Evolutionary conservation across 2,329 filamentous ascomycete species (phyloP), one percentile per base, ranked within the genome.

Genomic region (Aspergillus calidoustus): DNA sequence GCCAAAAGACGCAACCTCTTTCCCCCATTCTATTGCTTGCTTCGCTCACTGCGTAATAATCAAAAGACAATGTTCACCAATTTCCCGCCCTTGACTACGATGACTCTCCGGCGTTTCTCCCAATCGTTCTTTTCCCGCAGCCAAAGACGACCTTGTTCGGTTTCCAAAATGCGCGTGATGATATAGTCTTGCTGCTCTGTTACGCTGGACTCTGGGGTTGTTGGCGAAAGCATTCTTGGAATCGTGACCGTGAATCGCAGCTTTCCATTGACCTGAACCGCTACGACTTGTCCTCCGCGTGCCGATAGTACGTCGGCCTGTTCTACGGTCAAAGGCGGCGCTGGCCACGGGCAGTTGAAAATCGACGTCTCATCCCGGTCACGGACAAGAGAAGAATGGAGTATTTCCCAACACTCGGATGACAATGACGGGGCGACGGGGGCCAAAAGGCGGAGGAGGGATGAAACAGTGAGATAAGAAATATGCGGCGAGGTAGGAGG

Each of bases 191-290:
- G 79, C 62, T 90, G 77, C 49, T 75, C 75, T 1, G 66, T 64
- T 7, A 63, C 57, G 1, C 53, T 62, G 23, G 63, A 13, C 17
- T 69, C 67, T n/a, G 58, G 25, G 22, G 64, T 66, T 28, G 86
- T 69, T 1, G 74, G 74, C 0, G 71, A 70, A 3, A 83, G 75
- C 48, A 83, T 79, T 30, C 82, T 81, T 0, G 86, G 82, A 25
- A 95, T 86, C 2, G 88, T 81, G n/a, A 89, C 83, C 0, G 86
- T 86, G 64, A 89, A 89, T 43, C 87, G 87, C 65, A 91, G 76
- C 75, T 90, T 93, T n/a, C 92, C 92, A 71, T 96, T 92, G 64
- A 96, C 78, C 71, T 93, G 90, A 17, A 96, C 87, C 0, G 89
- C 89, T 6, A 73, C 84, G 77, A 65, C 77, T 80, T 65, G 82